These are phyloP conservation scores for Colletotrichum sp. DNA, from an alignment of 2,329 filamentous ascomycete species.

Conservation along the genomic window DNA sequence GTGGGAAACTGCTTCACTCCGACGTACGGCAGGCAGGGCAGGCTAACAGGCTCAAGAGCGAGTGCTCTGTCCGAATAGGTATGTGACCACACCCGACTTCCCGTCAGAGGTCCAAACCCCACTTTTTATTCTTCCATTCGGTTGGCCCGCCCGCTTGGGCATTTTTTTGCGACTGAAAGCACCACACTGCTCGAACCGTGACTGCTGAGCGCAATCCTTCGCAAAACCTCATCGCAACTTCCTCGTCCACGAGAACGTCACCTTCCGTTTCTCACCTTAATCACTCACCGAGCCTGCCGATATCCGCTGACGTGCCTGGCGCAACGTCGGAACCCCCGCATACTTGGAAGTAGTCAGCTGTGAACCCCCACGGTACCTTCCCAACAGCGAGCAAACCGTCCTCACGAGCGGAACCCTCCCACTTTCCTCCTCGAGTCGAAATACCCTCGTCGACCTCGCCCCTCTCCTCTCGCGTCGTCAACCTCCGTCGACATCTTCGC, in stretches of 20 bases:
- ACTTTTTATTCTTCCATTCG: conserved; percentile 1
- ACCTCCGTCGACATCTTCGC: neutral
- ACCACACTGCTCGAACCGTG: neutral
- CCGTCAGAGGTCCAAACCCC: neutral
- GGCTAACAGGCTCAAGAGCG: neutral
- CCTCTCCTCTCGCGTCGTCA: neutral
- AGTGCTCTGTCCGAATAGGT: neutral
- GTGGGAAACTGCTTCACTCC: neutral
- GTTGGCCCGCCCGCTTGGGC: conserved; percentile 23
- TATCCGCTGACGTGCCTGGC: conserved; percentile 40
- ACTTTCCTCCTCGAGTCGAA: neutral
- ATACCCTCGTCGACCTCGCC: neutral
- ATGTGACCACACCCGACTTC: neutral
- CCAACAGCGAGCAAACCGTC: conserved; percentile 20
- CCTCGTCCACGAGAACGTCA: conserved; percentile 15
- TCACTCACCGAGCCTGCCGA: neutral
- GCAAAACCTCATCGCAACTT: conserved; percentile 23
- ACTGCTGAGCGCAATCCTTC: conserved; percentile 14
- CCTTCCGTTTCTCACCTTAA: neutral
- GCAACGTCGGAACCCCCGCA: conserved; percentile 35
- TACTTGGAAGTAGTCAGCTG: conserved; percentile 25
- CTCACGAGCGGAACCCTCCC: conserved; percentile 20
- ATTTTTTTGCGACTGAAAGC: conserved; percentile 25
- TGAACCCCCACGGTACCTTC: conserved; percentile 29
- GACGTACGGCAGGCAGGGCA: neutral